phyloP scores from a whole-genome alignment of 108 stramenopile species.

The Discostella stelligeroides region DNA sequence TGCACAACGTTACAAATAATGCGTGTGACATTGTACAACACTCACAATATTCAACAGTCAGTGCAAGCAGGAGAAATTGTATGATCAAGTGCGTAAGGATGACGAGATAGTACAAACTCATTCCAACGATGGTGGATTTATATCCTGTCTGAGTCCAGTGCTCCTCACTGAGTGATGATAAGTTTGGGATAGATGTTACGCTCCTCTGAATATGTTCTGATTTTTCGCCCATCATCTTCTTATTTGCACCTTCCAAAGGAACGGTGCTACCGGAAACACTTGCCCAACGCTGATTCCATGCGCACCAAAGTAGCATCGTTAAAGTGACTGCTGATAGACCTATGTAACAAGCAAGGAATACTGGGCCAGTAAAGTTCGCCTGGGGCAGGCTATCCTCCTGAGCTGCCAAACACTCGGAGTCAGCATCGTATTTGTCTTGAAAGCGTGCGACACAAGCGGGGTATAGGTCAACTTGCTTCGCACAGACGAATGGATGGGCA shows the following conservation, averaged over 20 bases:
- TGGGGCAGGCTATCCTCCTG: constrained; percentile 36
- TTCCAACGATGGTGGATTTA: constrained; percentile 48
- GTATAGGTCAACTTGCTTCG: constrained; percentile 32
- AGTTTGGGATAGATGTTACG: too few relatives aligned
- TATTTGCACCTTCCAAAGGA: constrained; percentile 15
- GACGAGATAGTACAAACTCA: constrained; percentile 42
- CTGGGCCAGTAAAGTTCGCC: constrained; percentile 33
- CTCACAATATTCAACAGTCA: constrained; percentile 51
- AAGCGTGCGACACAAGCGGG: constrained; percentile 22
- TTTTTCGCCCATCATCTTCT: constrained; percentile 2
- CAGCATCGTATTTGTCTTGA: constrained; percentile 21
- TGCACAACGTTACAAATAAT: background rate
- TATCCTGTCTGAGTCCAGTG: constrained; percentile 64
- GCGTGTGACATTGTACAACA: background rate
- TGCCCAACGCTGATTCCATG: constrained; percentile 55
- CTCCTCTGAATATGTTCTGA: background rate
- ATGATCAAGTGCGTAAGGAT: constrained; percentile 37
- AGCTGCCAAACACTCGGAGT: constrained; percentile 26
- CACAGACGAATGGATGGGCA: constrained; percentile 19
- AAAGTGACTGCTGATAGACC: constrained; percentile 37
- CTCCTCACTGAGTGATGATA: background rate
- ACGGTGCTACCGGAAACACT: constrained; percentile 40
- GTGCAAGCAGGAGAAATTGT: constrained; percentile 39
- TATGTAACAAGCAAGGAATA: constrained; percentile 50
- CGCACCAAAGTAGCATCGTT: constrained; percentile 54